Percentiles rank a stretch among this genome's conserved stretches.
Conservation (phyloP, 2,329 filamentous ascomycete genomes). For the Hymenoscyphus scutula region DNA sequence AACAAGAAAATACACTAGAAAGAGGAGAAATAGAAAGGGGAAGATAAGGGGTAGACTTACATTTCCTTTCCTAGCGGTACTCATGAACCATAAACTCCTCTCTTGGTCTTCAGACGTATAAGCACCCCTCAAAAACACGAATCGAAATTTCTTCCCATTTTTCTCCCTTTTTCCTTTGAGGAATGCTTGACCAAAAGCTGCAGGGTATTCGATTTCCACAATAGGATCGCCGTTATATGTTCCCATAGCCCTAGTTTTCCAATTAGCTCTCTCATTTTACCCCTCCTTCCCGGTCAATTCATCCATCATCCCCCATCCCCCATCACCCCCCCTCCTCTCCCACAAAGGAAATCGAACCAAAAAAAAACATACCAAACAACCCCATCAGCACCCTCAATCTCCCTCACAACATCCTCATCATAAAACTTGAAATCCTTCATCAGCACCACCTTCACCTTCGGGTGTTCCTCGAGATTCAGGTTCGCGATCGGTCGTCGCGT, state of each 20-base stretch:
- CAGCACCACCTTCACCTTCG: conserved; percentile 44
- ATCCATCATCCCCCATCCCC: not conserved
- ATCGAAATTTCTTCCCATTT: conserved; percentile 41
- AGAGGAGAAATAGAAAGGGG: not conserved
- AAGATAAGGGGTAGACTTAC: conserved; percentile 1
- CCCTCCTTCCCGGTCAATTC: not conserved
- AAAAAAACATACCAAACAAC: conserved; percentile 30
- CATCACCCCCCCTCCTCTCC: not conserved
- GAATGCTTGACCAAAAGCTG: conserved; percentile 18
- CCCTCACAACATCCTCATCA: conserved; percentile 27
- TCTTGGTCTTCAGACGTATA: conserved; percentile 42
- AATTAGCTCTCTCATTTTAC: conserved; percentile 18
- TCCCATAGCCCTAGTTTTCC: conserved; percentile 33
- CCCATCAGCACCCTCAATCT: conserved; percentile 20
- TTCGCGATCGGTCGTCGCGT: conserved; percentile 40
- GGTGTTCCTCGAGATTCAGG: conserved; percentile 24
- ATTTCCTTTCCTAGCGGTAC: conserved; percentile 36
- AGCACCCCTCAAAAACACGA: conserved; percentile 41
- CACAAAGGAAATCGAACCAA: conserved; percentile 35
- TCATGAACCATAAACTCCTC: conserved; percentile 41
- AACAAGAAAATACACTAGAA: too few species aligned
- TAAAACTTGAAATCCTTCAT: conserved; percentile 22
- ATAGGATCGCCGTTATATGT: conserved; percentile 14
- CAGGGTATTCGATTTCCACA: conserved; percentile 22
- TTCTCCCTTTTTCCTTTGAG: conserved; percentile 13